Evolutionary conservation across 345 rosid genomes (phyloP).

Genomic region (Rhizophora mangle): DNA sequence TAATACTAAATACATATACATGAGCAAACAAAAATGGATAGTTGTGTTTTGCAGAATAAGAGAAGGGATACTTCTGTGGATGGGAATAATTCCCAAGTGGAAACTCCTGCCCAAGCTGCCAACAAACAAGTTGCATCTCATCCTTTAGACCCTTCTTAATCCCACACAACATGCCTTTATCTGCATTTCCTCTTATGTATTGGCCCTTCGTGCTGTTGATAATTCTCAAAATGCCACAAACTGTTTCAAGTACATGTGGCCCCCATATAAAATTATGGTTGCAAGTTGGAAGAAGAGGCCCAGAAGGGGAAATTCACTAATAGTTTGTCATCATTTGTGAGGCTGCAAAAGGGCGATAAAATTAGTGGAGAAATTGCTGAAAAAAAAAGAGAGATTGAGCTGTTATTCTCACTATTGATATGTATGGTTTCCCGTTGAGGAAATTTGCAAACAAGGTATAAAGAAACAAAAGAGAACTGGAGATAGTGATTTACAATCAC

Average conservation of each 20-base stretch:
- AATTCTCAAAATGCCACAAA: conserved; percentile 28
- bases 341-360: conserved; percentile 23
- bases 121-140: conserved; percentile 27
- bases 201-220: background rate
- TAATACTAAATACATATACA: too few species aligned
- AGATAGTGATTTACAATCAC: conserved; percentile 2
- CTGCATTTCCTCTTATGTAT: conserved; percentile 6
- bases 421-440: background rate
- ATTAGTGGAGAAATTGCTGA: background rate
- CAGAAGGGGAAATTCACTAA: conserved; percentile 20
- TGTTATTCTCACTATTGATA: conserved; percentile 14
- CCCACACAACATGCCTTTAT: conserved; percentile 37
- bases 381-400: conserved; percentile 9
- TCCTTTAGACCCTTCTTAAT: conserved; percentile 19
- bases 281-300: background rate
- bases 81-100: conserved; percentile 30
- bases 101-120: conserved; percentile 25
- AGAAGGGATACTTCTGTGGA: conserved; percentile 35
- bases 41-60: background rate
- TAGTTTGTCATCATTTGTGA: conserved; percentile 6
- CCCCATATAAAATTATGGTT: background rate
- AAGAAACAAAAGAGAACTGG: conserved; percentile 28
- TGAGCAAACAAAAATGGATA: background rate
- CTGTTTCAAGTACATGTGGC: background rate
- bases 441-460: conserved; percentile 6